Conservation (phyloP, 176 grass and related monocot species). For the Bromus sterilis region DNA sequence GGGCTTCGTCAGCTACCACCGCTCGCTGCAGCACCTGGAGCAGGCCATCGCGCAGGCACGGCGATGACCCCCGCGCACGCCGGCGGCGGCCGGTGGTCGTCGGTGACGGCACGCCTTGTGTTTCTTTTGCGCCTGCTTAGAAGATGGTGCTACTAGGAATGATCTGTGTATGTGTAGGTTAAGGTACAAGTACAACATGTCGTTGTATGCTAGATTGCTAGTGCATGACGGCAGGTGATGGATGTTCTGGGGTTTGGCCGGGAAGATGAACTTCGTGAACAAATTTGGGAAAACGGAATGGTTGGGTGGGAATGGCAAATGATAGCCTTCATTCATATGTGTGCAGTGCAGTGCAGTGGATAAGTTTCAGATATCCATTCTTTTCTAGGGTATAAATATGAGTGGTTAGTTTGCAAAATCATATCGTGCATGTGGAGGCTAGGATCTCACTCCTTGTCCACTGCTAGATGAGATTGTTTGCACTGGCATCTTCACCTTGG, state of each 20-base stretch:
- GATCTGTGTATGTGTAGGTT: slow-evolving; percentile 20
- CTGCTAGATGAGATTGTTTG: neutral
- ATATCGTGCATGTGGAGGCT: no score
- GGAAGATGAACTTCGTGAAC: slow-evolving; percentile 9
- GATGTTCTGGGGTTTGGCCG: neutral
- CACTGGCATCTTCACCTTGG: neutral
- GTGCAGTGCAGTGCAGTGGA: neutral
- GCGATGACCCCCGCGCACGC: slow-evolving; percentile 6
- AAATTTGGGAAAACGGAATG: slow-evolving; percentile 11
- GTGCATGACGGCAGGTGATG: slow-evolving; percentile 6
- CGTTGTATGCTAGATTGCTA: slow-evolving; percentile 32
- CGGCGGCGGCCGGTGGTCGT: neutral
- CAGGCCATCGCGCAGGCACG: slow-evolving; percentile 50
- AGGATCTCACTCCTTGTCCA: no score
- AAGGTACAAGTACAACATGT: slow-evolving; percentile 24
- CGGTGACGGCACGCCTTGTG: no score
- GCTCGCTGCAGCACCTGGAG: slow-evolving; percentile 61
- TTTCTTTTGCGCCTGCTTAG: neutral
- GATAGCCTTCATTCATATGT: neutral
- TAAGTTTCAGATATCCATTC: slow-evolving; percentile 7
- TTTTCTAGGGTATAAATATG: neutral
- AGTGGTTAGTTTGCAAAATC: no score
- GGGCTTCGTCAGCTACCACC: slow-evolving; percentile 65
- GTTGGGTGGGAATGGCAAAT: slow-evolving; percentile 1
- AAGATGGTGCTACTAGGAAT: neutral